Evolutionary conservation across 1,139 yeast species (phyloP).

Genomic region (Suhomyces kunorum): DNA sequence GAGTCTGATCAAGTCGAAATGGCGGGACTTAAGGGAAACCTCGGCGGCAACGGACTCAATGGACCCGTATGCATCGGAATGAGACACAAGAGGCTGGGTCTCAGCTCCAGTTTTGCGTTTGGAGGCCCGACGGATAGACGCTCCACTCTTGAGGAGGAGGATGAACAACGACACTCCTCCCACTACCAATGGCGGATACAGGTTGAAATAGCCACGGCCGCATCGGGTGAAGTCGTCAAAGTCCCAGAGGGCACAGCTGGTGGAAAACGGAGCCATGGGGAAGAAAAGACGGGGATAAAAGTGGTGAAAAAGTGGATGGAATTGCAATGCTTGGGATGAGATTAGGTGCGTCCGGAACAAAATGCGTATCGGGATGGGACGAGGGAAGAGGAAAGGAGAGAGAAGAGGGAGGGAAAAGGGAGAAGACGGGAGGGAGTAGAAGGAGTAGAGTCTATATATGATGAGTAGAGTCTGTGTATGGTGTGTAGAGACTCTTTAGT

Average conservation of each 20-base stretch:
- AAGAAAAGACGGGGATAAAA: no score
- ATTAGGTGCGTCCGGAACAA: no score
- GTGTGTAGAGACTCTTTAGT: no score
- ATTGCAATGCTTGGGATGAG: no score
- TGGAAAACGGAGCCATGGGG: not conserved
- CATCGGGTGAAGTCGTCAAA: conserved; percentile 51
- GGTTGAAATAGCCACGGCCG: conserved; percentile 42
- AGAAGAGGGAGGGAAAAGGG: not conserved
- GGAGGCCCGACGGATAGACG: conserved; percentile 17
- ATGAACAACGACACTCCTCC: conserved; percentile 34
- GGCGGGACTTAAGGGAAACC: conserved; percentile 42
- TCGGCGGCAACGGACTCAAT: conserved; percentile 11
- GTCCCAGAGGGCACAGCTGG: conserved; percentile 33
- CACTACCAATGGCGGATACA: conserved; percentile 34
- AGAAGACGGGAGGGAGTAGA: no score
- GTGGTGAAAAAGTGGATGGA: no score
- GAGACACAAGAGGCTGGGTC: conserved; percentile 34
- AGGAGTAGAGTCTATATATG: no score
- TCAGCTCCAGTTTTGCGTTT: conserved; percentile 23
- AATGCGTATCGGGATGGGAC: not conserved
- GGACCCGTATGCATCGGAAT: conserved; percentile 36
- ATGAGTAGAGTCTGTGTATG: no score
- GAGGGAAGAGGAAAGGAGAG: not conserved
- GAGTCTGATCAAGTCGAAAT: conserved; percentile 51
- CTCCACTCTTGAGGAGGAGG: conserved; percentile 26